Evolutionary conservation across 345 rosid species (phyloP), one percentile per base, ranked within the genome.

Genomic region (Corchorus capsularis): DNA sequence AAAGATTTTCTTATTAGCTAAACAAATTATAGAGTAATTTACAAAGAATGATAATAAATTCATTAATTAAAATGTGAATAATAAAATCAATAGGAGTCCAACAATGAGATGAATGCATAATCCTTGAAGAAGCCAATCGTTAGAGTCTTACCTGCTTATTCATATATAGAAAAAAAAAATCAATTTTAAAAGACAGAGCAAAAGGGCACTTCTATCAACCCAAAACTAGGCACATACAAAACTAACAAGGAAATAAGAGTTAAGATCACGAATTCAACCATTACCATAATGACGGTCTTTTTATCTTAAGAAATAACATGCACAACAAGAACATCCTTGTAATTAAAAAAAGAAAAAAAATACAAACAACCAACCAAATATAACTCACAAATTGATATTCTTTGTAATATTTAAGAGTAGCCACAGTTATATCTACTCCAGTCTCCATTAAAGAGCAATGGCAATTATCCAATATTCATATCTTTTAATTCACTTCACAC

Each of bases 201-300:
- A 32, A 32, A 14, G 20, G 57, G 16, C 37, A 32, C 50, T 66
- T 70, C 14, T 19, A 46, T 70, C 45, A 75, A 70, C 70, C 46
- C 34, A 79, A 74, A 39, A 17, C 49, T 35, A 73, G 4, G 10
- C n/a, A 61, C 22, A 45, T 52, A 16, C 12, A 56, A 57, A 46
- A 45, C 52, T 45, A 61, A 34, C 19, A 32, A 60, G 47, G 45
- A 50, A 34, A 63, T 17, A 10, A 68, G 53, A 47, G 1, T 27
- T 37, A 22, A 49, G 53, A n/a, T n/a, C n/a, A n/a, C 16, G 43
- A 79, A 47, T 65, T 61, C 76, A 46, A 15, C 65, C 56, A 57
- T 37, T 71, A 17, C 22, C 45, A 9, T 12, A 55, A 54, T n/a
- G 62, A 63, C 22, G 22, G 8, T 67, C 66, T 63, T 54, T 61